phyloP scores from a whole-genome alignment of 2,329 filamentous ascomycete genomes.

The Aspergillus sp. region DNA sequence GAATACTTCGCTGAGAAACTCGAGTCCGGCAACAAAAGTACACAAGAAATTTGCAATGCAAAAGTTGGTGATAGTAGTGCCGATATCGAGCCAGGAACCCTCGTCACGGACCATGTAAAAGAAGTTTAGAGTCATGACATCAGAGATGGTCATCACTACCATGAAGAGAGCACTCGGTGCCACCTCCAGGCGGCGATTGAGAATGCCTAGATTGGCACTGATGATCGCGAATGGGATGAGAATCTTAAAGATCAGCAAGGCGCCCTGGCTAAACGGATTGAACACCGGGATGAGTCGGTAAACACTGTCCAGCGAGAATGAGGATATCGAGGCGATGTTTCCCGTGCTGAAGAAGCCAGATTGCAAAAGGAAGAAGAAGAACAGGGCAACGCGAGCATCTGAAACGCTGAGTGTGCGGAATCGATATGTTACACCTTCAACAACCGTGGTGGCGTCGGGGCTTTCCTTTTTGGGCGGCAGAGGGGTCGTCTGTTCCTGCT shows the following conservation, averaged over 20 bases:
- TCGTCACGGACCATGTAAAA: conserved; percentile 98
- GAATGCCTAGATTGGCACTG: conserved; percentile 88
- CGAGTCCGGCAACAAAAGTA: conserved; percentile 86
- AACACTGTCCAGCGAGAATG: conserved; percentile 92
- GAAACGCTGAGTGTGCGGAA: conserved; percentile 74
- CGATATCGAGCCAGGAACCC: conserved; percentile 96
- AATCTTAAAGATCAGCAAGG: conserved; percentile 83
- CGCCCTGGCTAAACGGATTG: conserved; percentile 88
- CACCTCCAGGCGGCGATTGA: conserved; percentile 82
- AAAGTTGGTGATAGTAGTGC: conserved; percentile 95
- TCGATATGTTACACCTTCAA: conserved; percentile 37
- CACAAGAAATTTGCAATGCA: conserved; percentile 87
- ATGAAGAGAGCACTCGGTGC: conserved; percentile 91
- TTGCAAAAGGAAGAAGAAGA: conserved; percentile 94
- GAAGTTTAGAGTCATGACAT: conserved; percentile 91
- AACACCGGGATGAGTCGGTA: conserved; percentile 87
- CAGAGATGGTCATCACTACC: conserved; percentile 87
- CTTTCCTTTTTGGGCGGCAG: conserved; percentile 26
- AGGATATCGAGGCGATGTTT: conserved; percentile 91
- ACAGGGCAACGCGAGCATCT: conserved; percentile 87
- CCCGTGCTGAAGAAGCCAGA: conserved; percentile 97
- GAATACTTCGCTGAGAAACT: conserved; percentile 82
- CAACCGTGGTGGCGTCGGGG: conserved; percentile 40
- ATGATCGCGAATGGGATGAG: conserved; percentile 92
- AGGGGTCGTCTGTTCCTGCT: conserved; percentile 29